Base-by-base conservation (phyloP, 768 basidiomycete species). In the Phaeotremella skinneri region DNA sequence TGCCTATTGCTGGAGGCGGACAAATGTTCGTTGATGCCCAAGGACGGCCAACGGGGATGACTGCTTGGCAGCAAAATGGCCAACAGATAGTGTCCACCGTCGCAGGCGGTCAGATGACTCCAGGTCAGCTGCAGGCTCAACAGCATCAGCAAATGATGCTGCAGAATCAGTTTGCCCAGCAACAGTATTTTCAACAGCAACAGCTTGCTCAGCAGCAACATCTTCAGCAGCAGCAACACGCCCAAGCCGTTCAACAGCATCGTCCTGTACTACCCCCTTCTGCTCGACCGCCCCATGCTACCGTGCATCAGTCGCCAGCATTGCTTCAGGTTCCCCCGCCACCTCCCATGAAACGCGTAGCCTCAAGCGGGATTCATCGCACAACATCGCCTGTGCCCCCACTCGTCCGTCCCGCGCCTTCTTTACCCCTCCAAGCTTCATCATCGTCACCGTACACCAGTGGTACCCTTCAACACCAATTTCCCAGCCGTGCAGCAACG, bases 41-140 rank as follows among this genome's bases (percentile, higher is more conserved):
- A 45, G 43, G 43, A 20, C 13, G 43, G 23, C 43, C 43, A 6
- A 45, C 43, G 7, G 34, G 34, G 7, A 45, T 45, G 43, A 13
- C 43, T 45, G 13, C 43, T 23, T 45, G 43, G 43, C 34, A 7
- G 34, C 43, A 45, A 20, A 45, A 45, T 45, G 43, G 43, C 21
- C 43, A 45, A 23, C 9, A 7, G 43, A 23, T 45, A 6, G 34
- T 17, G 34, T 37, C 34, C 9, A 37, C 7, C 17, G 43, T 45
- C 23, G 13, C 13, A 45, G 43, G 43, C 6, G 43, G 43, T 9
- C 43, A 45, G 21, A 7, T 45, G 79, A 0, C 91, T 91, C 73
- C 87, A 88, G 2, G 67, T 77, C 34, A 81, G 83, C 58, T 91
- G 5, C 30, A 29, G 25, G 25, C 29, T 13, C 56, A 58, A 42